Conservation (phyloP, 768 basidiomycete genomes). For the Psilocybe cubensis region DNA sequence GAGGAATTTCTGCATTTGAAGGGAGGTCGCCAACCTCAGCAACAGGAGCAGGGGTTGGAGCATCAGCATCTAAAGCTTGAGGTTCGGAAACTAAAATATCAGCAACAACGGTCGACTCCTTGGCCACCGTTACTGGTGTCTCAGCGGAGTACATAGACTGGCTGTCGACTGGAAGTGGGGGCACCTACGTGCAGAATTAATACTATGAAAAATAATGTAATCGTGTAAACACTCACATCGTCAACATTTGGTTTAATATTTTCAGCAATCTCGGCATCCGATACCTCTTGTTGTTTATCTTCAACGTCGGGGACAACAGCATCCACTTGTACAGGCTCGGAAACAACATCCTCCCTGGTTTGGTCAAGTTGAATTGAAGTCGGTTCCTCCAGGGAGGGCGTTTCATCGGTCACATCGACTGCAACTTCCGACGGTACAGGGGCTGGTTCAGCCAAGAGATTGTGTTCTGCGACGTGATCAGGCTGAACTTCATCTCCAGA, state of each 20-base stretch:
- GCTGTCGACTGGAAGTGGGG: no score
- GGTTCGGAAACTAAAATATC: not conserved
- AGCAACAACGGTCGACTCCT: no score
- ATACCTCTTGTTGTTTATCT: not conserved
- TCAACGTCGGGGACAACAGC: not conserved
- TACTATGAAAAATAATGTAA: no score
- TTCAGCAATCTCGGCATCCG: not conserved
- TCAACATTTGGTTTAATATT: not conserved
- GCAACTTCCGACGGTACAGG: not conserved
- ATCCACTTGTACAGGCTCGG: not conserved
- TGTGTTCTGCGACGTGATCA: not conserved
- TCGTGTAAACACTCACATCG: not conserved
- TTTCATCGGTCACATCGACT: not conserved
- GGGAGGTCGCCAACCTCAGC: no score
- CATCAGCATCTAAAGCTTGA: not conserved
- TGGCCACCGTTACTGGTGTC: no score
- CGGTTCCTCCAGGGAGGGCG: constrained; percentile 1
- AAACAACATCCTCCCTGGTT: not conserved
- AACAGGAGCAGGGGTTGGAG: no score
- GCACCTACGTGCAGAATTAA: no score
- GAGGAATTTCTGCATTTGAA: no score
- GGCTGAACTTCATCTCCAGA: not conserved
- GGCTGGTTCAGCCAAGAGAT: not conserved
- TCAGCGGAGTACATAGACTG: no score
- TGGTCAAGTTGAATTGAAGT: not conserved